Evolutionary conservation across 2,329 filamentous ascomycete genomes (phyloP).

Genomic region (Moelleriella libera): DNA sequence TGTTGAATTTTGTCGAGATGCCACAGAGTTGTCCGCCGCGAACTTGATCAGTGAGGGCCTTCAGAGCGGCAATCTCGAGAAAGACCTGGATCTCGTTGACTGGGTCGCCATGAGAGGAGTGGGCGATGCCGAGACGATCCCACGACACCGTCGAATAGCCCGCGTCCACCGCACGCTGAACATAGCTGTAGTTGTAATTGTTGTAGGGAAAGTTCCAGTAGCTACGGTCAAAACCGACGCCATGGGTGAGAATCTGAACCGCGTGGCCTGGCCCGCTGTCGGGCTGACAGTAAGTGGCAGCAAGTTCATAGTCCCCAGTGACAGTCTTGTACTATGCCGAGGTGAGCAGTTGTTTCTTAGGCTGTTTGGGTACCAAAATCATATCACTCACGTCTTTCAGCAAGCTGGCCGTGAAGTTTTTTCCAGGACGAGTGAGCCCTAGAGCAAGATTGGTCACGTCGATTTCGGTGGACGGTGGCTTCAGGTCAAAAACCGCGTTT

Average conservation of each 20-base stretch:
- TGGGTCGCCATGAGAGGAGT: slow-evolving; percentile 43
- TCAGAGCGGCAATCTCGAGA: slow-evolving; percentile 44
- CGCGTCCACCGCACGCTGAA: slow-evolving; percentile 36
- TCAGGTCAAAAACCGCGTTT: slow-evolving; percentile 37
- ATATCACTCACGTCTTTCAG: slow-evolving; percentile 26
- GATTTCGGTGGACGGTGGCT: slow-evolving; percentile 34
- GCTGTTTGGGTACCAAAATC: not conserved
- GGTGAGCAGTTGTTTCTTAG: not conserved
- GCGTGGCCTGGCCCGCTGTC: slow-evolving; percentile 22
- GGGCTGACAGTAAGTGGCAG: slow-evolving; percentile 47
- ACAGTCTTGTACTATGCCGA: slow-evolving; percentile 29
- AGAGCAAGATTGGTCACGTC: slow-evolving; percentile 43
- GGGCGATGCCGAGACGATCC: slow-evolving; percentile 48
- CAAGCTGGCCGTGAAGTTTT: slow-evolving; percentile 30
- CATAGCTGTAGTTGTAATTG: slow-evolving; percentile 49
- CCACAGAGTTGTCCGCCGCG: slow-evolving; percentile 28
- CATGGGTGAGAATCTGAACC: slow-evolving; percentile 27
- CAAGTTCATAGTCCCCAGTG: slow-evolving; percentile 39
- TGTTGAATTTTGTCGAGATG: slow-evolving; percentile 20
- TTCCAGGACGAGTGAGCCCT: slow-evolving; percentile 30
- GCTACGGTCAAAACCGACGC: slow-evolving; percentile 25
- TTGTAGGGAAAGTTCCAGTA: slow-evolving; percentile 50
- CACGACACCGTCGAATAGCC: slow-evolving; percentile 46
- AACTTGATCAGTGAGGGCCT: slow-evolving; percentile 34
- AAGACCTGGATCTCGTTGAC: slow-evolving; percentile 43